Evolutionary conservation across 2,329 filamentous ascomycete genomes (phyloP), one percentile per base, ranked within the genome.

Genomic region (Ophiostoma novo-ulmi): DNA sequence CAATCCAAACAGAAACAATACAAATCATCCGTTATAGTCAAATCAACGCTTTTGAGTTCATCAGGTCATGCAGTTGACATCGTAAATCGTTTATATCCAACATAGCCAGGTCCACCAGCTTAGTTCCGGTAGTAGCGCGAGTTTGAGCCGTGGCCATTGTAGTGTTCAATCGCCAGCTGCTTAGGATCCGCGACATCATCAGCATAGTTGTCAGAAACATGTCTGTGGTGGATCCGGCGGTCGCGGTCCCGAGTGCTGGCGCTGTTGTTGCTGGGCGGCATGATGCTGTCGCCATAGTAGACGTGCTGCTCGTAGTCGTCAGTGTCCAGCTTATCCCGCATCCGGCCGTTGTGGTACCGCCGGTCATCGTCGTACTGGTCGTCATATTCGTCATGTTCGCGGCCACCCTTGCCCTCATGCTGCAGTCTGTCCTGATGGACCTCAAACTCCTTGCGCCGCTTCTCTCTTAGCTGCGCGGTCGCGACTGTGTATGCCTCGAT

Each of bases 401-500:
- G 74, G 35, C 77, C 76, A 10, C 76, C 76, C 14, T 76, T 76
- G 36, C 68, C 66, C n/a, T 68, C 66, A 5, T 68, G 41, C 7
- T 68, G 66, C 22, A 41, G 55, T 3, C 52, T 26, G 66, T 38
- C 52, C 4, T 70, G 70, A 39, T 80, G 58, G 1, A 67, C 68
- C 44, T 80, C 81, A 64, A 76, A 74, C 71, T 83, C 80, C 69
- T 80, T 81, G 68, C 80, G 79, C 41, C 77, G 79, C 70, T 75
- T 78, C n/a, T 79, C 79, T 78, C 93, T 87, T 73, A 97, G 87
- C 77, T 92, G 88, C 74, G 89, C 88, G 11, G 94, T 97, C 67
- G 90, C 90, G 73, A 89, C 86, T 14, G 93, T 93, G 77, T 97
- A 93, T 44, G 88, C 89, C 79, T 97, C 91, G 70, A 98, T 97